Percentiles rank a stretch among this genome's conserved stretches.
Evolutionary conservation across 768 basidiomycete genomes (phyloP).

Genomic region (Auriculariales sp.): DNA sequence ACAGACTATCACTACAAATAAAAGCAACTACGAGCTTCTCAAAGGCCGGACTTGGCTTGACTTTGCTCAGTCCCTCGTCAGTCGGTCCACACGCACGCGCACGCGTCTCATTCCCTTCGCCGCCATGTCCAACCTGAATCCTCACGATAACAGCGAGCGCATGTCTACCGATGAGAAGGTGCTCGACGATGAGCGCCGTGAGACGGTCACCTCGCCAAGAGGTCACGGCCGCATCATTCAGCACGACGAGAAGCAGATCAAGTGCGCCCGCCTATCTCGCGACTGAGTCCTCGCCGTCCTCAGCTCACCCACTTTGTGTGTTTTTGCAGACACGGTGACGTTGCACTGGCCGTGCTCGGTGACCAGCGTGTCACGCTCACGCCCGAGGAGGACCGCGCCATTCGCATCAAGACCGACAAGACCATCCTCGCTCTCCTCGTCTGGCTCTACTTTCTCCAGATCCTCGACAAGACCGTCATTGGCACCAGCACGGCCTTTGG

Average conservation of each 20-base stretch:
- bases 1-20: too few relatives aligned
- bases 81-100: too few relatives aligned
- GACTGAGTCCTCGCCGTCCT: background rate
- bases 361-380: slow-evolving; percentile 11
- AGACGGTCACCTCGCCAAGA: background rate
- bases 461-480: slow-evolving; percentile 11
- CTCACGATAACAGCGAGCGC: too few relatives aligned
- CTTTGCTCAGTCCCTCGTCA: too few relatives aligned
- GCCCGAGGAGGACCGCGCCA: slow-evolving; percentile 15
- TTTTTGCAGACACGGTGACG: slow-evolving; percentile 12
- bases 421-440: slow-evolving; percentile 11
- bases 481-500: slow-evolving; percentile 16
- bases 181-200: background rate
- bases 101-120: too few relatives aligned
- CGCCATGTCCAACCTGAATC: too few relatives aligned
- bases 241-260: background rate
- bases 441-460: slow-evolving; percentile 21
- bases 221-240: background rate
- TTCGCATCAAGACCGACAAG: slow-evolving; percentile 13
- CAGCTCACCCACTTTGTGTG: background rate
- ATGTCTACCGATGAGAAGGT: background rate
- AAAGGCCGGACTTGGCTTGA: too few relatives aligned
- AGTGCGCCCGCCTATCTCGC: background rate
- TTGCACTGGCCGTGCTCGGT: slow-evolving; percentile 10
- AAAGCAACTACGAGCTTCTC: too few relatives aligned